Evolutionary conservation across 2,329 filamentous ascomycete species (phyloP), one percentile per base, ranked within the genome.

Genomic region (Epicoccum sorghinum): DNA sequence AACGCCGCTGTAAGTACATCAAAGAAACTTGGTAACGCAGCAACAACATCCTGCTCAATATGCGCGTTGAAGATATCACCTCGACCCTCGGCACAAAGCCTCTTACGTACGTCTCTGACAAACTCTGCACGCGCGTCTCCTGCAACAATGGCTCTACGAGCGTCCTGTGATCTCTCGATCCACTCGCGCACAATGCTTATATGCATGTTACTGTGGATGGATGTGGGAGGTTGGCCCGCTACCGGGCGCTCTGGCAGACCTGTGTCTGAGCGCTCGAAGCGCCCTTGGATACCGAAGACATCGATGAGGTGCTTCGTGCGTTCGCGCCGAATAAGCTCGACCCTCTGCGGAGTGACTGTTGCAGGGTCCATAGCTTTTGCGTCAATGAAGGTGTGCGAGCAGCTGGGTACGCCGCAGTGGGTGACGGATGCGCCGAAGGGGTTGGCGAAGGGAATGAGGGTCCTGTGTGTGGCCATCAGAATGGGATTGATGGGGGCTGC

Each of bases 341-440:
- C 33, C n/a, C 27, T 25, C 2, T 44, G 14, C 3, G 32, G n/a
- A 12, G 37, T 41, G 9, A 57, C n/a, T 5, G 50, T 27, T 3
- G 14, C 7, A 9, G 32, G 18, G 8, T 41, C n/a, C 5, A 37
- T 18, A 9, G 43, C 36, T 4, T 9, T 23, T 14, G 55, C 5
- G 12, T 55, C 25, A 23, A 18, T 38, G 48, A 69, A 66, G 8
- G 33, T 18, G 14, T 56, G 43, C 12, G 32, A 30, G 53, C 69
- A 73, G 3, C 40, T 37, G n/a, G 47, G 50, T 18, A 40, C 48
- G 8, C 65, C 67, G 47, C 69, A 71, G 24, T 53, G 59, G 1
- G 72, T 60, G 36, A 71, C 64, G 9, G 66, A 71, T 4, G 66
- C 52, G n/a, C 67, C 67, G 46, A 65, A 68, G 4, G 64, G 65